A percentile compares a stretch with the other conserved stretches of the same genome.
Evolutionary conservation across 331 rosid species (phyloP).

Genomic region (Rhamnella rubrinervis): DNA sequence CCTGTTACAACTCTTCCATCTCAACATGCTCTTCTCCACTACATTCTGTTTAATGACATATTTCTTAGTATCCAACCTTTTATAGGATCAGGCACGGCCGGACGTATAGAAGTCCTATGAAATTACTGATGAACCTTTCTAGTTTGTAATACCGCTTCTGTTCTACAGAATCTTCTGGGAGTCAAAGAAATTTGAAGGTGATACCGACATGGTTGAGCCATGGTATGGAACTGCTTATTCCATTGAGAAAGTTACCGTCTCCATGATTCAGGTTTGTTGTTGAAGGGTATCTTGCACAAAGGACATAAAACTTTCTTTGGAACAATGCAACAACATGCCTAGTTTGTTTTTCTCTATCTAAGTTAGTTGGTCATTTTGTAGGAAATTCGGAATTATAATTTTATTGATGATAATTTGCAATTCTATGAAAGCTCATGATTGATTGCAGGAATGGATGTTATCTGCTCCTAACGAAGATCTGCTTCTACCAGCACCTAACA

Average conservation of each 20-base stretch:
- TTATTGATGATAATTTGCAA: neutral
- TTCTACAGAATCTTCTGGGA: constrained; percentile 85
- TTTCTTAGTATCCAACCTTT: neutral
- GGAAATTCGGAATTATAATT: neutral
- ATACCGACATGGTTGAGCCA: constrained; percentile 71
- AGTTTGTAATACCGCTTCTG: constrained; percentile 21
- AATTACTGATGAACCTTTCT: constrained; percentile 2
- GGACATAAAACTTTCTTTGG: constrained; percentile 15
- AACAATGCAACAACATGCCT: constrained; percentile 6
- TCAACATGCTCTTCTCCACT: too few relatives aligned
- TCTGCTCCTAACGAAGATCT: constrained; percentile 65
- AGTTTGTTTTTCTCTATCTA: constrained; percentile 14
- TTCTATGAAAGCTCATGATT: neutral
- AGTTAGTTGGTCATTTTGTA: neutral
- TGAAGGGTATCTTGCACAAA: neutral
- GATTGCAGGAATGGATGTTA: constrained; percentile 72
- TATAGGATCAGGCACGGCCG: neutral
- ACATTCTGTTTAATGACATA: too few relatives aligned
- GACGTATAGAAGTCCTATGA: neutral
- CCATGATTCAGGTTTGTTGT: constrained; percentile 61
- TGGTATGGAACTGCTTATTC: constrained; percentile 94
- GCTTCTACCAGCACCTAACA: constrained; percentile 75
- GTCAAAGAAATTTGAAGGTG: constrained; percentile 74
- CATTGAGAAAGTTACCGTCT: constrained; percentile 51
- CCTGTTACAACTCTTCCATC: too few relatives aligned